Conservation (phyloP, 2,329 filamentous ascomycete genomes). For the Teratosphaeria pseudoeucalypti region DNA sequence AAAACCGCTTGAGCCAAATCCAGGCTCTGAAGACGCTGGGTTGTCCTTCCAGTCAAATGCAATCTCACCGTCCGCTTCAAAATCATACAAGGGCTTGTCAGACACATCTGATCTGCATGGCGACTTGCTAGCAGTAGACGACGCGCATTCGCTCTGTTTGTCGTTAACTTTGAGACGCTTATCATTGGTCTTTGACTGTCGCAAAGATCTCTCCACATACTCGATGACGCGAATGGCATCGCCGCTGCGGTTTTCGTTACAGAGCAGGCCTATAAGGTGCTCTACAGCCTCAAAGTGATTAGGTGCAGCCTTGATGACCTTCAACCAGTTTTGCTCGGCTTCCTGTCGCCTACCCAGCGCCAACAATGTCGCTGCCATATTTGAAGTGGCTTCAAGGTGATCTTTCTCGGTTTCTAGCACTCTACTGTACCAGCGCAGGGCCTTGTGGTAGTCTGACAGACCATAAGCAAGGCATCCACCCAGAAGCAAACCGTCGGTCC, state of each 20-base stretch:
- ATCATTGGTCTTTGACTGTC: conserved; percentile 37
- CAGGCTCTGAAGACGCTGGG: conserved; percentile 35
- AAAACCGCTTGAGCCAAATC: conserved; percentile 74
- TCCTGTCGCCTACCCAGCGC: conserved; percentile 73
- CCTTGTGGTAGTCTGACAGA: conserved; percentile 70
- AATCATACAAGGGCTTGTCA: conserved; percentile 49
- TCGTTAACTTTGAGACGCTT: conserved; percentile 39
- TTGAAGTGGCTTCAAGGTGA: conserved; percentile 89
- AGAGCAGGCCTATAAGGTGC: conserved; percentile 80
- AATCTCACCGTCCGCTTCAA: conserved; percentile 34
- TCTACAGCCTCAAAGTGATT: conserved; percentile 92
- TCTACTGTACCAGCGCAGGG: conserved; percentile 62
- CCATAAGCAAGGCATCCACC: conserved; percentile 89
- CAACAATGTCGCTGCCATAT: conserved; percentile 79
- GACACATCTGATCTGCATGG: conserved; percentile 45
- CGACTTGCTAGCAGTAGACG: conserved; percentile 41
- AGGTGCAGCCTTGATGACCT: conserved; percentile 71
- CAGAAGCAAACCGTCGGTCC: conserved; percentile 86
- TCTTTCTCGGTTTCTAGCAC: conserved; percentile 50
- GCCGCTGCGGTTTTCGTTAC: conserved; percentile 65
- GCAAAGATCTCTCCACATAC: conserved; percentile 67
- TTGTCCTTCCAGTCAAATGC: conserved; percentile 28
- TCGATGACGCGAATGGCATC: conserved; percentile 84
- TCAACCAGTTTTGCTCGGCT: conserved; percentile 75
- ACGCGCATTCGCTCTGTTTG: conserved; percentile 50